Conservation (phyloP, 805 yeast genomes). For the Barnettozyma sucrosica region DNA sequence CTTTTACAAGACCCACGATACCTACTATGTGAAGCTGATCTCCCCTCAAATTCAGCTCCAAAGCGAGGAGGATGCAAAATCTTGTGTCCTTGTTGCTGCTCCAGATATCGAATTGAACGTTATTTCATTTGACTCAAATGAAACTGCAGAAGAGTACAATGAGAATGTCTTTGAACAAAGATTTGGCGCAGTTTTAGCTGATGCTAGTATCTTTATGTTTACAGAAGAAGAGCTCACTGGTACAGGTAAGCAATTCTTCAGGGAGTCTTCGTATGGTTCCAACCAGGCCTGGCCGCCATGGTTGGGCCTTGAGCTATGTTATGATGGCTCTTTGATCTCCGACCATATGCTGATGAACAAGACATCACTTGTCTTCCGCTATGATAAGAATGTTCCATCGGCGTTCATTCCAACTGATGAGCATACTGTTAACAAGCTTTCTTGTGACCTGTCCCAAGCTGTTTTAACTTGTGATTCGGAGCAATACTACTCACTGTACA, state of each 20-base stretch:
- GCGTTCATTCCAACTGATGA: constrained; percentile 30
- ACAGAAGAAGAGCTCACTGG: constrained; percentile 41
- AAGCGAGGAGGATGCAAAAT: constrained; percentile 43
- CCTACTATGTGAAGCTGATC: constrained; percentile 60
- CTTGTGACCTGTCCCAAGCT: constrained; percentile 66
- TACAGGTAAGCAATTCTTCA: constrained; percentile 38
- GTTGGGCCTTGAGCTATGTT: constrained; percentile 68
- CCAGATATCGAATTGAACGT: constrained; percentile 66
- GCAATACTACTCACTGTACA: constrained; percentile 65
- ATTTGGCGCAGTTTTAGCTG: constrained; percentile 58
- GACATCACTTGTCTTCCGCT: constrained; percentile 56
- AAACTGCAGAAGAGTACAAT: constrained; percentile 36
- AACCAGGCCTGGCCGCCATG: constrained; percentile 80
- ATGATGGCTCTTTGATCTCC: constrained; percentile 42
- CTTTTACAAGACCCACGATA: constrained; percentile 37
- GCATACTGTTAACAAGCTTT: constrained; percentile 38
- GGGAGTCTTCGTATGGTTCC: constrained; percentile 56
- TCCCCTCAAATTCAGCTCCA: constrained; percentile 81
- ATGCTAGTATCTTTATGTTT: constrained; percentile 70
- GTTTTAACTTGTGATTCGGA: constrained; percentile 62
- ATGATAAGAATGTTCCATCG: constrained; percentile 46
- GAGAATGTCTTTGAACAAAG: constrained; percentile 55
- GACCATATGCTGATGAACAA: constrained; percentile 55
- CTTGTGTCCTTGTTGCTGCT: constrained; percentile 65
- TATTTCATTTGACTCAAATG: constrained; percentile 51